These are phyloP conservation scores for Hymenoscyphus fraxineus DNA, from an alignment of 2,329 filamentous ascomycete species.

Conservation along the genomic window DNA sequence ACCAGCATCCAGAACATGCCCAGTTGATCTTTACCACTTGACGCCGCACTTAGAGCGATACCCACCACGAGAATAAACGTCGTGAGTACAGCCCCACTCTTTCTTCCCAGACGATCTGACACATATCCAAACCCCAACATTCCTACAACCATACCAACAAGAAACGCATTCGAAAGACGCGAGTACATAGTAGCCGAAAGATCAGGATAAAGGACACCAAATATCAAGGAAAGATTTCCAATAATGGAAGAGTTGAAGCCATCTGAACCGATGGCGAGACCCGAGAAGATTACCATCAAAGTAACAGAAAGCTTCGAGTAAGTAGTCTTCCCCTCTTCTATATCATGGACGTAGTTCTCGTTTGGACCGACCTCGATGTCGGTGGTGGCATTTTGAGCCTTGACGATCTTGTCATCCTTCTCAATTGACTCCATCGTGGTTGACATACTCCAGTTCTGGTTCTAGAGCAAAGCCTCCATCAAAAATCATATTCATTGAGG, in stretches of 20 bases:
- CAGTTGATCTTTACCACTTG: conserved; percentile 34
- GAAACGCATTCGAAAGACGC: conserved; percentile 51
- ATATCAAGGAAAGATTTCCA: conserved; percentile 43
- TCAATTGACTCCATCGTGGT: background rate
- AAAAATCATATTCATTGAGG: background rate
- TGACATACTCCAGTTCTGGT: background rate
- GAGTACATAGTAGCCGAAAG: conserved; percentile 44
- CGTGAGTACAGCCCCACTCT: conserved; percentile 45
- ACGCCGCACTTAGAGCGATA: conserved; percentile 37
- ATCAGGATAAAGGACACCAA: conserved; percentile 42
- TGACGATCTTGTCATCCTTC: background rate
- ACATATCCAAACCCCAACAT: conserved; percentile 51
- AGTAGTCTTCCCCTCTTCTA: conserved; percentile 11
- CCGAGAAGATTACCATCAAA: conserved; percentile 44
- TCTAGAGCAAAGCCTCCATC: background rate
- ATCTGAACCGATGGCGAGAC: conserved; percentile 45
- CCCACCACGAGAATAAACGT: conserved; percentile 43
- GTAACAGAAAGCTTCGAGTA: conserved; percentile 42
- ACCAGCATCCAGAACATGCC: conserved; percentile 45
- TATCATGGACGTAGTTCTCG: background rate
- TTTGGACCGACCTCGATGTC: conserved; percentile 10
- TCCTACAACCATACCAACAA: conserved; percentile 54
- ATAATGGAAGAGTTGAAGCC: conserved; percentile 45
- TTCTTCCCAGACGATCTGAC: conserved; percentile 46
- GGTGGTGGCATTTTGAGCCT: conserved; percentile 6